Evolutionary conservation across 805 yeast species (phyloP), one percentile per base, ranked within the genome.

Genomic region (Zygotorulaspora danielsina): DNA sequence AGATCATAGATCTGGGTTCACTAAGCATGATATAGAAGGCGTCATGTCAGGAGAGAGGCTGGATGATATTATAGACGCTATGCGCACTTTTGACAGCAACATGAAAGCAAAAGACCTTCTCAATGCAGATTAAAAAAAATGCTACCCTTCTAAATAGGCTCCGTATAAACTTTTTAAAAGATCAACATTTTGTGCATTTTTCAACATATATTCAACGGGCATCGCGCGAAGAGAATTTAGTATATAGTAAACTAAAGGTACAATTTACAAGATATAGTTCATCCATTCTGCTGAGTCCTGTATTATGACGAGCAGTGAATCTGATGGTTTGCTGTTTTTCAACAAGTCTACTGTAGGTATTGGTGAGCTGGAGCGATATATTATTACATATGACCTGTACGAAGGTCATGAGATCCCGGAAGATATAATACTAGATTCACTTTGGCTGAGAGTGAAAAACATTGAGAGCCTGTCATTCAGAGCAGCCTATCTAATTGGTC

Each of bases 1-100:
- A 0, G 98, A 93, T 54, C 98, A 93, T 55, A 69, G 98, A 35
- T 87, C 96, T 56, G 88, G 89, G 2, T 77, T 64, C 51, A 78
- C 89, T 0, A 50, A 83, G n/a, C 82, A 85, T 53, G 95, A 88
- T 52, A 65, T 93, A 11, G 78, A 70, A 6, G 82, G 80, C 2
- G 72, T 81, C 24, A 63, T 83, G 74, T 65, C 66, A 11, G 93
- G 93, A 2, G 72, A 69, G 32, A 67, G 67, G 44, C 56, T 81
- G 21, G 81, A 78, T 39, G 75, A 70, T 25, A 57, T 81, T 1
- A 70, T 81, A 2, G 78, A 75, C 22, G 75, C 66, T 1, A 73
- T 81, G 42, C 74, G 67, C 26, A 60, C 61, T 26, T 57, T 62
- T 37, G 77, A 77, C 36, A 66, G 72, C 2, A 71, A 69, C 9